Percentiles rank a stretch among this genome's conserved stretches.
Conservation (phyloP, 352 stramenopile species). For the Phytopythium boreale region DNA sequence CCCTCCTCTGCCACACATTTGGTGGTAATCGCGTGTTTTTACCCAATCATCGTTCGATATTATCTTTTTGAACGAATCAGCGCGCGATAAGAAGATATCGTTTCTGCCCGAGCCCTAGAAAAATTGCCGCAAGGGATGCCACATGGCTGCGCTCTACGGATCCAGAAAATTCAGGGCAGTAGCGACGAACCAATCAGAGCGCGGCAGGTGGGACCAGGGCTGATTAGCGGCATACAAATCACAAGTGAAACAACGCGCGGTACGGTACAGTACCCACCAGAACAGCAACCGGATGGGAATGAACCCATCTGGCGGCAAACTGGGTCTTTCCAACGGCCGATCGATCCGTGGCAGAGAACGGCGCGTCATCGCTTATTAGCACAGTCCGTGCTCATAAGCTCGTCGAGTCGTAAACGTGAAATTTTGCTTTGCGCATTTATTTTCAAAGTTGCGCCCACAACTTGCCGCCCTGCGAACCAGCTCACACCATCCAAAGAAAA, state of each 20-base stretch:
- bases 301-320: not conserved
- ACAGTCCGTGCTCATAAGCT: not conserved
- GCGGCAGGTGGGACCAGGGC: not conserved
- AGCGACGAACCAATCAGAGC: not conserved
- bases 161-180: not conserved
- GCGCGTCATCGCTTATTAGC: not conserved
- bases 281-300: not conserved
- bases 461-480: not conserved
- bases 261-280: not conserved
- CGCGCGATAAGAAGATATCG: not conserved
- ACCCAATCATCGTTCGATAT: not conserved
- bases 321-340: not conserved
- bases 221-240: not conserved
- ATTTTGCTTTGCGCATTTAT: not conserved
- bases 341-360: not conserved
- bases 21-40: constrained; percentile 4
- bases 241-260: not conserved
- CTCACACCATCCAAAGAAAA: not conserved
- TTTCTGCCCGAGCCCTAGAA: not conserved
- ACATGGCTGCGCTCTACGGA: constrained; percentile 3
- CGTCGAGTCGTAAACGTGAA: not conserved
- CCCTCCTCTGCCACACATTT: not conserved
- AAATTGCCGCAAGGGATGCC: not conserved
- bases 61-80: not conserved
- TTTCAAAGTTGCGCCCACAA: too few species aligned